phyloP scores from a whole-genome alignment of 805 yeast genomes.

The Starmerella etchellsii region DNA sequence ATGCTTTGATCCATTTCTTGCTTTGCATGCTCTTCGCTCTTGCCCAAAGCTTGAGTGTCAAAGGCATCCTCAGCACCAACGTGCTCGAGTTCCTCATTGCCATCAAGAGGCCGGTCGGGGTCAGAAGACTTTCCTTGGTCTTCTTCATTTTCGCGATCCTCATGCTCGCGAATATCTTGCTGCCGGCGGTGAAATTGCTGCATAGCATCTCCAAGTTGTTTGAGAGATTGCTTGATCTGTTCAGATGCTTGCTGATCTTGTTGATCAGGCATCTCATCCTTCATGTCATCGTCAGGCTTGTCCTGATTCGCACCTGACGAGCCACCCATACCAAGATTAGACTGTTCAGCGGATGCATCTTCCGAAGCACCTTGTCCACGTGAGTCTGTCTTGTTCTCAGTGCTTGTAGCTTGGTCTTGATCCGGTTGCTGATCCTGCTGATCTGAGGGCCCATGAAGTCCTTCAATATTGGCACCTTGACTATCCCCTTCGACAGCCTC shows the following conservation, averaged over 20 bases:
- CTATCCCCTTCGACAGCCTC: slow-evolving; percentile 24
- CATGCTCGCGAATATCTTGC: slow-evolving; percentile 64
- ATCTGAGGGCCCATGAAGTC: slow-evolving; percentile 61
- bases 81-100: slow-evolving; percentile 40
- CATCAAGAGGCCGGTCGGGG: slow-evolving; percentile 27
- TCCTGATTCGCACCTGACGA: slow-evolving; percentile 50
- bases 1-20: slow-evolving; percentile 51
- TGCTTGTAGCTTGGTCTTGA: slow-evolving; percentile 21
- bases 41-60: slow-evolving; percentile 87
- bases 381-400: slow-evolving; percentile 29
- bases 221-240: slow-evolving; percentile 43
- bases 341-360: slow-evolving; percentile 30
- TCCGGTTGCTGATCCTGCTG: slow-evolving; percentile 36
- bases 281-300: slow-evolving; percentile 42
- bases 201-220: slow-evolving; percentile 80
- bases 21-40: slow-evolving; percentile 67
- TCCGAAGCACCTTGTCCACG: slow-evolving; percentile 47
- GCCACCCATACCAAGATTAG: slow-evolving; percentile 39
- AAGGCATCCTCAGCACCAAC: slow-evolving; percentile 49
- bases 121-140: slow-evolving; percentile 29
- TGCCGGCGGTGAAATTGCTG: slow-evolving; percentile 85
- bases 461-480: slow-evolving; percentile 31
- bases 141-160: slow-evolving; percentile 31
- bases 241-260: slow-evolving; percentile 5
- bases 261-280: slow-evolving; percentile 33